Evolutionary conservation across 257 asterid species (phyloP).

Genomic region (Capsicum rhomboideum): DNA sequence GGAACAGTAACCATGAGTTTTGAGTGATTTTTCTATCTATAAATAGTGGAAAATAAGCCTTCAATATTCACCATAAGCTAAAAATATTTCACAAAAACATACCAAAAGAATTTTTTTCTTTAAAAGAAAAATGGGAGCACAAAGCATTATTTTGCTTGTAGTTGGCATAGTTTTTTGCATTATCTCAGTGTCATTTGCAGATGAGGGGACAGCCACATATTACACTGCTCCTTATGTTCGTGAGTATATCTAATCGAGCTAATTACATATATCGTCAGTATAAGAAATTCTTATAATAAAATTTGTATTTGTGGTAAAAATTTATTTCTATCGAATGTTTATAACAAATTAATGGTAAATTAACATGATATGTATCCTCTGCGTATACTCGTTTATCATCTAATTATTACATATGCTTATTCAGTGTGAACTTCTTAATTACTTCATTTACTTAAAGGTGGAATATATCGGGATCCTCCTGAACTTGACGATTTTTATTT

Average conservation of each 20-base stretch:
- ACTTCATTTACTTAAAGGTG: neutral
- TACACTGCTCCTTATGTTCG: slow-evolving; percentile 53
- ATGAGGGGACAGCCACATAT: slow-evolving; percentile 38
- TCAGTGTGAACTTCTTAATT: neutral
- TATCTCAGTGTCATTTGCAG: slow-evolving; percentile 1
- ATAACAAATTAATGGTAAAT: neutral
- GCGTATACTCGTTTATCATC: neutral
- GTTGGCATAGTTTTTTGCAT: neutral
- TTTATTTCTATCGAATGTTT: neutral
- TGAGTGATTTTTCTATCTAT: neutral
- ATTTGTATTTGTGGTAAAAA: too few relatives aligned
- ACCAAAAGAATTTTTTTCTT: too few relatives aligned
- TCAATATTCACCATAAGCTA: neutral
- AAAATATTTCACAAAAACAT: too few relatives aligned
- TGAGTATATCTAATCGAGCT: slow-evolving; percentile 9
- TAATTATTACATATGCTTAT: neutral
- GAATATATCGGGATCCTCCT: neutral
- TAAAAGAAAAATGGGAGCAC: too few relatives aligned
- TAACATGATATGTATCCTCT: neutral
- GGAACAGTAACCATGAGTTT: neutral
- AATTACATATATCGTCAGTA: too few relatives aligned
- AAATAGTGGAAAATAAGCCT: neutral
- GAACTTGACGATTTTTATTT: too few relatives aligned
- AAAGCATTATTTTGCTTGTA: neutral
- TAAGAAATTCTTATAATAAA: too few relatives aligned